phyloP scores from a whole-genome alignment of 176 grass and related monocot genomes.

The Zizania latifolia region DNA sequence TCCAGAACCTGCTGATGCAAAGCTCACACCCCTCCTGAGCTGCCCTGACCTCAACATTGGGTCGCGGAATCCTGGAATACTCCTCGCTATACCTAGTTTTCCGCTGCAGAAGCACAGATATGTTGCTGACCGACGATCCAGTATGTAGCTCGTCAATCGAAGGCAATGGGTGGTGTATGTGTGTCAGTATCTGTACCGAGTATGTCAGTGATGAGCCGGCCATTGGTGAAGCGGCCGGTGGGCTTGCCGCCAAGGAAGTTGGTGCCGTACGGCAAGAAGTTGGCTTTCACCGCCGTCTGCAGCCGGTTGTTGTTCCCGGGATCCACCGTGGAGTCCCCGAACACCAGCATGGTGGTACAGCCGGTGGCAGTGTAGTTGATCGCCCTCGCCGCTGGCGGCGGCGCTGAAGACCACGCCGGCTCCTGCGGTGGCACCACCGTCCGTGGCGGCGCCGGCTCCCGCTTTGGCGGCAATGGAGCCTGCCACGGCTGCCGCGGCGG shows the following conservation, averaged over 20 bases:
- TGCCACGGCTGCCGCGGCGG: background rate
- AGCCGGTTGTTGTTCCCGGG: conserved; percentile 56
- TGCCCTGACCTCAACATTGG: conserved; percentile 35
- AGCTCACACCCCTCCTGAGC: conserved; percentile 45
- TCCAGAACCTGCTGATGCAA: conserved; percentile 61
- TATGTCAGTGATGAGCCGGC: conserved; percentile 51
- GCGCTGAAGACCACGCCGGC: background rate
- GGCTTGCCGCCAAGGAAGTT: conserved; percentile 30
- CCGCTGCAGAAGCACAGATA: conserved; percentile 34
- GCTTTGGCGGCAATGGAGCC: background rate
- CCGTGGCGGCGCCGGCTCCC: conserved; percentile 1
- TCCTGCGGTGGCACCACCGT: conserved; percentile 19
- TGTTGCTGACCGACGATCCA: too few species aligned
- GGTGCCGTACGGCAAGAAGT: conserved; percentile 45
- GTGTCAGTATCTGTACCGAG: conserved; percentile 38
- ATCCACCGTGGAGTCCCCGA: conserved; percentile 62
- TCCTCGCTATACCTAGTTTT: conserved; percentile 45
- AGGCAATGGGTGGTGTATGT: background rate
- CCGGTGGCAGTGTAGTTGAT: conserved; percentile 9
- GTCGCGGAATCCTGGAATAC: conserved; percentile 51
- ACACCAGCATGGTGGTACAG: conserved; percentile 41
- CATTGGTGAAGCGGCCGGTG: conserved; percentile 53
- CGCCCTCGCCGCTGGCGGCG: background rate
- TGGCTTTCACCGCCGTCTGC: conserved; percentile 42
- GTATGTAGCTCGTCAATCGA: too few species aligned